phyloP scores from a whole-genome alignment of 805 yeast species.

The Teunomyces pallodes region DNA sequence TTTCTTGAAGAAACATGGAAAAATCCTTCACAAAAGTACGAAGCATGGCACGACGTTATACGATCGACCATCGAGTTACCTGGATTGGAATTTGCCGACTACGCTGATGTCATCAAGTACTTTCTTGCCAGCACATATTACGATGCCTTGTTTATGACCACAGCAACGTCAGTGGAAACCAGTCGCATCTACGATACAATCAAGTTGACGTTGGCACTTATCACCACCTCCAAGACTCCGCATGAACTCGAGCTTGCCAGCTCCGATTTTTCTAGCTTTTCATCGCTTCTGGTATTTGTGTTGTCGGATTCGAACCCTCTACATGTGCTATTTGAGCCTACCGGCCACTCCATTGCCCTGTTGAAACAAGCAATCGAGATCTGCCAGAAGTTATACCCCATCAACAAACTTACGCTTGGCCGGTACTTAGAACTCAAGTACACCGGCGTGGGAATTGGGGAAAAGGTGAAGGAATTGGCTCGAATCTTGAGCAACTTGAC shows the following conservation, averaged over 20 bases:
- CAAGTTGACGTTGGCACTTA: slow-evolving; percentile 16
- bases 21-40: slow-evolving; percentile 12
- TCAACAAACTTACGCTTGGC: slow-evolving; percentile 32
- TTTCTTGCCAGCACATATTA: slow-evolving; percentile 23
- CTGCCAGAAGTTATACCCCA: slow-evolving; percentile 33
- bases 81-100: slow-evolving; percentile 8
- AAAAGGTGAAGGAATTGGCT: slow-evolving; percentile 2
- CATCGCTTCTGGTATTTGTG: slow-evolving; percentile 16
- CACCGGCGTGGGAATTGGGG: neutral
- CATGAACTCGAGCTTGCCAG: neutral
- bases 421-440: slow-evolving; percentile 25
- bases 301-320: slow-evolving; percentile 13
- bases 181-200: slow-evolving; percentile 29
- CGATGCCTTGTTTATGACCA: slow-evolving; percentile 14
- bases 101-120: slow-evolving; percentile 13
- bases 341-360: slow-evolving; percentile 12
- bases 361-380: slow-evolving; percentile 23
- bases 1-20: slow-evolving; percentile 7
- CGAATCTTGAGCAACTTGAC: slow-evolving; percentile 3
- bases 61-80: slow-evolving; percentile 11
- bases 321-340: slow-evolving; percentile 15
- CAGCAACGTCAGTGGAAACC: slow-evolving; percentile 24
- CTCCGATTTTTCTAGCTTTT: slow-evolving; percentile 1
- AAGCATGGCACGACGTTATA: slow-evolving; percentile 19
- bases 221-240: slow-evolving; percentile 2